phyloP scores from a whole-genome alignment of 1,284 basidiomycete species.

The Marasmius sp. region DNA sequence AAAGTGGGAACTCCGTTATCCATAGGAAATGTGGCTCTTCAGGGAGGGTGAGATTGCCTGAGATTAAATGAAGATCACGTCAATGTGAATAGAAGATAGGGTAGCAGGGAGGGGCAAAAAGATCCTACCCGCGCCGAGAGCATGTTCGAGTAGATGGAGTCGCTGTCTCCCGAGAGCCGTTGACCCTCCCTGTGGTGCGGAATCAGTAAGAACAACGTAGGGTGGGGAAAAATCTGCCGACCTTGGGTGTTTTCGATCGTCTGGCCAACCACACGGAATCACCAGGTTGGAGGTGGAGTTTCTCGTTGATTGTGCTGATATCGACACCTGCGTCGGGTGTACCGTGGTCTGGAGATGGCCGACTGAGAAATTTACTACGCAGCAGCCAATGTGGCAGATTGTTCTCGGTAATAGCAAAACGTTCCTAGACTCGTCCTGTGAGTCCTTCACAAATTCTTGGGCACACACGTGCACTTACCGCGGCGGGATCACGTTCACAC shows the following conservation, averaged over 20 bases:
- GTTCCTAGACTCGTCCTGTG: conserved; percentile 38
- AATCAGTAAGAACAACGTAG: neutral
- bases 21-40: conserved; percentile 82
- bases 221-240: conserved; percentile 19
- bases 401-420: conserved; percentile 42
- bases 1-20: conserved; percentile 95
- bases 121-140: conserved; percentile 59
- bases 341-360: conserved; percentile 25
- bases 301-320: conserved; percentile 30
- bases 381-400: conserved; percentile 49
- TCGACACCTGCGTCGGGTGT: conserved; percentile 18
- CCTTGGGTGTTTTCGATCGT: conserved; percentile 39
- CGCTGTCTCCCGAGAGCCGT: conserved; percentile 80
- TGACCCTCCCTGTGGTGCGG: conserved; percentile 68
- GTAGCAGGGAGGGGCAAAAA: conserved; percentile 7
- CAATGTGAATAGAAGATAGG: conserved; percentile 2
- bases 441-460: conserved; percentile 28
- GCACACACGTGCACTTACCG: conserved; percentile 1
- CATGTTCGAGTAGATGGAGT: conserved; percentile 63
- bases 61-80: conserved; percentile 7
- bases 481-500: conserved; percentile 30
- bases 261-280: conserved; percentile 46
- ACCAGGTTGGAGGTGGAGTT: conserved; percentile 36
- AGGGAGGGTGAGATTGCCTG: conserved; percentile 57
- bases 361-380: conserved; percentile 29